A percentile compares a stretch with the other conserved stretches of the same genome.
These are phyloP conservation scores for Penicillium hesseltinei DNA, from an alignment of 2,329 filamentous ascomycete genomes.

Conservation along the genomic window DNA sequence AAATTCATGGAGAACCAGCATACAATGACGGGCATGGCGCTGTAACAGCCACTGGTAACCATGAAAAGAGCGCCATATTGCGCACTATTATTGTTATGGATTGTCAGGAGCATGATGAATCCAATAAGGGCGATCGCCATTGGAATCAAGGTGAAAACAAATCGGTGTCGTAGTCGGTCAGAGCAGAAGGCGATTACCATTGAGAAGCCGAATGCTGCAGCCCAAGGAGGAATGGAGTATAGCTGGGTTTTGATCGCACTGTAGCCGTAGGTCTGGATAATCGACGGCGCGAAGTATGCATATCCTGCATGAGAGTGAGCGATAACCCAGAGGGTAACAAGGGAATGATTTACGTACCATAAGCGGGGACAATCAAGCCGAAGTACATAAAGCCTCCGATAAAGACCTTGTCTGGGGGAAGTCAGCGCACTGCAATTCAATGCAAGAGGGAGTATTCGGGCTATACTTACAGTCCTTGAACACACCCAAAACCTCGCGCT, in stretches of 20 bases:
- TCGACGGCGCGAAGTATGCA: slow-evolving; percentile 73
- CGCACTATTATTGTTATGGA: slow-evolving; percentile 61
- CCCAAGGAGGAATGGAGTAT: slow-evolving; percentile 59
- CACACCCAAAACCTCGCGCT: slow-evolving; percentile 59
- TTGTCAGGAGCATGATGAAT: slow-evolving; percentile 69
- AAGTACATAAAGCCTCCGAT: slow-evolving; percentile 79
- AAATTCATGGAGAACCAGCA: slow-evolving; percentile 84
- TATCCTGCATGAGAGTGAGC: slow-evolving; percentile 48
- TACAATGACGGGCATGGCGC: slow-evolving; percentile 83
- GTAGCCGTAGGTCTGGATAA: slow-evolving; percentile 67
- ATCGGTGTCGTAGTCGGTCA: slow-evolving; percentile 71
- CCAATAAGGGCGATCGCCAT: slow-evolving; percentile 69
- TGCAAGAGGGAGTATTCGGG: background rate
- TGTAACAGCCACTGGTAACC: slow-evolving; percentile 75
- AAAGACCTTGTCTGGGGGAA: slow-evolving; percentile 58
- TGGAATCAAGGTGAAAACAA: slow-evolving; percentile 67
- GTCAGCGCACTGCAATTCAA: slow-evolving; percentile 14
- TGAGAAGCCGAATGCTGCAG: slow-evolving; percentile 72
- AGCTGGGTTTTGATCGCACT: slow-evolving; percentile 52
- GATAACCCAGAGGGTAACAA: background rate
- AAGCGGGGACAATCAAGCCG: slow-evolving; percentile 73
- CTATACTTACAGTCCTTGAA: slow-evolving; percentile 61
- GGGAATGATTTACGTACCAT: slow-evolving; percentile 44
- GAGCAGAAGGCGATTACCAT: slow-evolving; percentile 72
- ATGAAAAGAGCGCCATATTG: slow-evolving; percentile 82